Percentiles rank a stretch among this genome's conserved stretches.
phyloP scores from a whole-genome alignment of 164 flowering plant species.

The Annona squamosa region DNA sequence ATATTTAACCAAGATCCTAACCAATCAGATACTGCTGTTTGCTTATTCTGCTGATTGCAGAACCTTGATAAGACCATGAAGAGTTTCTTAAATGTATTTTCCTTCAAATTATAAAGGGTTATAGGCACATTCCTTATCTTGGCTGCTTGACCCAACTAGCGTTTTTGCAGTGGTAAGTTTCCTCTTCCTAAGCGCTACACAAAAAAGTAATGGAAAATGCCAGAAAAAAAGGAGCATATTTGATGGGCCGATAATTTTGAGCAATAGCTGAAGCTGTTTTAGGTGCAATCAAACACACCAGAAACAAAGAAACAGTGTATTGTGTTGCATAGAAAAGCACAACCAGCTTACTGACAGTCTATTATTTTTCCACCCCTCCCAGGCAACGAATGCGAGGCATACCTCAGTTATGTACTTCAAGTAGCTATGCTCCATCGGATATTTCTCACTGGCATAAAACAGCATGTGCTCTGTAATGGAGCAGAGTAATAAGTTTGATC shows the following conservation, averaged over 20 bases:
- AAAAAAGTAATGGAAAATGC: neutral
- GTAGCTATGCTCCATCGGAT: conserved; percentile 86
- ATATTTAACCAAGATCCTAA: neutral
- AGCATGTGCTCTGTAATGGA: conserved; percentile 87
- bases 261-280: neutral
- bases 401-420: conserved; percentile 92
- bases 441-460: conserved; percentile 96
- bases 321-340: neutral
- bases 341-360: neutral
- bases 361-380: neutral
- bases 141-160: neutral
- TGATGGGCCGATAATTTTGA: neutral
- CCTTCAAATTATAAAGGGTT: neutral
- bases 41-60: neutral
- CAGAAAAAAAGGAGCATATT: neutral
- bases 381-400: conserved; percentile 3
- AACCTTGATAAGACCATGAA: neutral
- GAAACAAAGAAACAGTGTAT: neutral
- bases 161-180: neutral
- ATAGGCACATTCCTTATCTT: neutral
- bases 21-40: neutral
- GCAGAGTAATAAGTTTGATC: neutral
- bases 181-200: neutral
- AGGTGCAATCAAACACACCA: too few species aligned
- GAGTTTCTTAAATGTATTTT: neutral